Evolutionary conservation across 192 early-diverging fungal genomes (phyloP), one percentile per base, ranked within the genome.

Genomic region (Gonapodya sp.): DNA sequence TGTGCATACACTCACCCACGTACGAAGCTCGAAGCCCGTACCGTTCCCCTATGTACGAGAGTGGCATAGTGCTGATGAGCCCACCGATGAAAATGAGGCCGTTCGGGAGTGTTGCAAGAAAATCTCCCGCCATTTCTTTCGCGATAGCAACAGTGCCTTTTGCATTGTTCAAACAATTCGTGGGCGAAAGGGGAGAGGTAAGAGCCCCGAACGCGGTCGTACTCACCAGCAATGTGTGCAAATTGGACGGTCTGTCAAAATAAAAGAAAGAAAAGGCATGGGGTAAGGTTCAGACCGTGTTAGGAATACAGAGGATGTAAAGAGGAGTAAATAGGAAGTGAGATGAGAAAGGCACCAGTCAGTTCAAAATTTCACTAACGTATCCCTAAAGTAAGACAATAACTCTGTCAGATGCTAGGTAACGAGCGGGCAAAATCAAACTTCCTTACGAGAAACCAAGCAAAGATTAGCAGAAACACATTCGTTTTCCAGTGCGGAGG

Each of bases 401-500:
- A 16, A 8, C 8, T 8, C 30, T 2, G 16, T 33, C 8, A 18
- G 31, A 14, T 33, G 30, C 75, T 31, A 34, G 2, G 75, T 14
- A 32, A 77, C 2, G 75, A 77, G 34, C 8, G 2, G 30, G 31
- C 75, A 34, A 2, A 77, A 18, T 16, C 8, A 77, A n/a, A n/a
- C n/a, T n/a, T n/a, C n/a, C 75, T 32, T 18, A 18, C 75, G 8
- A 77, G 75, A 31, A 34, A 32, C 75, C 75, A 77, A 14, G 75
- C 75, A 34, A 77, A 33, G 31, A 77, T 77, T 2, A 77, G 75
- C 18, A 77, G 75, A 18, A 18, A 18, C 8, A 77, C 34, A 33
- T 77, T 77, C 30, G 75, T 77, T 33, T 34, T 77, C 75, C 75
- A 77, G 34, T 77, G 75, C 8, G 75, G 75, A 14, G 75, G 75